Conservation (phyloP, 2,329 filamentous ascomycete species). For the Chalara sp. region DNA sequence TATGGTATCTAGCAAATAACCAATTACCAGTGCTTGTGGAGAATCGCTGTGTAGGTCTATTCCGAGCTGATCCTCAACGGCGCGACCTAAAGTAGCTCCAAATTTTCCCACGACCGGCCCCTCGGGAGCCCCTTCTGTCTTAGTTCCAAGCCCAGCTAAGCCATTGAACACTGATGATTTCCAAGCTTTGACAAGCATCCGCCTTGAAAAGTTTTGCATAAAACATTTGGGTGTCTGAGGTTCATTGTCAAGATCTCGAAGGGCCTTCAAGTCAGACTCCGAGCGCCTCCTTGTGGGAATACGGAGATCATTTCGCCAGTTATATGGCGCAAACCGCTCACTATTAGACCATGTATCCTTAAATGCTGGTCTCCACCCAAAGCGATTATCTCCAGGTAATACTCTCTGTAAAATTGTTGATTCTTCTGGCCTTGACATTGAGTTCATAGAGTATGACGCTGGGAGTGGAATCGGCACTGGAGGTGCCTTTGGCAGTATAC, state of each 20-base stretch:
- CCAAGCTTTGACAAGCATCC: neutral
- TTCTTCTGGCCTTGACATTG: too few species aligned
- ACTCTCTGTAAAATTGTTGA: too few species aligned
- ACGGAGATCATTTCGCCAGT: constrained; percentile 2
- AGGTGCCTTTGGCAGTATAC: too few species aligned
- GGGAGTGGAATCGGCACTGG: too few species aligned
- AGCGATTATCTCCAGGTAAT: too few species aligned
- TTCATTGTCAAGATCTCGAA: neutral
- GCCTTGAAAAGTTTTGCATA: neutral
- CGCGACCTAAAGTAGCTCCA: neutral
- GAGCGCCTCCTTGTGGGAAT: constrained; percentile 1
- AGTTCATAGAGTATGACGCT: too few species aligned
- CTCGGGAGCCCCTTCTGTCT: neutral
- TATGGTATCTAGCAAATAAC: constrained; percentile 2
- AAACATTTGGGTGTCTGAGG: neutral
- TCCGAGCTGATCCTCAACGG: neutral
- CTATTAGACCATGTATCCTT: neutral
- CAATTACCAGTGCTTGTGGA: constrained; percentile 3
- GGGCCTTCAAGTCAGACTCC: neutral
- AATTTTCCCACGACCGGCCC: neutral
- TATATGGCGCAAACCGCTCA: neutral
- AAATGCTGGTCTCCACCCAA: too few species aligned
- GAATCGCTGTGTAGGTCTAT: constrained; percentile 2
- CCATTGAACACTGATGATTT: neutral
- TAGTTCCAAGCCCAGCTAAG: neutral